These are phyloP conservation scores for Psilocybe cyanescens DNA, from an alignment of 768 basidiomycete species.

Conservation along the genomic window DNA sequence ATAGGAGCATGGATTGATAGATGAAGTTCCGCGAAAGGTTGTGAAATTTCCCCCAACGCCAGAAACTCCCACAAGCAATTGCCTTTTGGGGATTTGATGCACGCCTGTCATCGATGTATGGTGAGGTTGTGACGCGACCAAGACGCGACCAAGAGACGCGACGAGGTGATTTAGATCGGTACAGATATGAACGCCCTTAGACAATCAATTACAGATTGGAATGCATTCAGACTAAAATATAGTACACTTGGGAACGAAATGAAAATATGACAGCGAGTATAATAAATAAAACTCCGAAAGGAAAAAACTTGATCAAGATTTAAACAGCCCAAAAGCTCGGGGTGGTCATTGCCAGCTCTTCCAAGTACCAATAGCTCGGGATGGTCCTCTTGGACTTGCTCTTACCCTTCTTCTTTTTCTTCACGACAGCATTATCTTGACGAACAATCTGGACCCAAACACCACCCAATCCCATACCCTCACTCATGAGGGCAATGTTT, in stretches of 20 bases:
- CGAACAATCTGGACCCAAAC: conserved; percentile 73
- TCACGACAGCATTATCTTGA: conserved; percentile 26
- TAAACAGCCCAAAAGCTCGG: background rate
- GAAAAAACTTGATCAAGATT: background rate
- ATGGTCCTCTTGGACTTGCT: conserved; percentile 34
- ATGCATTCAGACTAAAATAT: background rate
- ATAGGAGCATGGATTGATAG: too few relatives aligned
- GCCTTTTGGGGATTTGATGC: too few relatives aligned
- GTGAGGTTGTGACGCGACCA: too few relatives aligned
- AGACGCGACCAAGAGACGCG: too few relatives aligned
- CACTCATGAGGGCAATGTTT: conserved; percentile 41
- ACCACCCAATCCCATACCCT: conserved; percentile 65
- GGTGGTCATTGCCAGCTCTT: conserved; percentile 15
- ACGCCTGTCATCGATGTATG: too few relatives aligned
- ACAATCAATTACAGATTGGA: too few relatives aligned
- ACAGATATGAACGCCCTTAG: too few relatives aligned
- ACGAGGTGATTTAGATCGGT: too few relatives aligned
- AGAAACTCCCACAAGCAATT: too few relatives aligned
- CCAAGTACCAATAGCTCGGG: conserved; percentile 46
- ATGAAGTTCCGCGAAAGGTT: too few relatives aligned
- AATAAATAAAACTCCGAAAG: background rate
- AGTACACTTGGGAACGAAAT: background rate
- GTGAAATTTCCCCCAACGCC: too few relatives aligned
- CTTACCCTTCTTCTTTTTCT: conserved; percentile 41
- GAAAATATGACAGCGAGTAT: background rate